Base-by-base conservation (phyloP, 208 protist genomes). In the Herpetomonas tarakana region DNA sequence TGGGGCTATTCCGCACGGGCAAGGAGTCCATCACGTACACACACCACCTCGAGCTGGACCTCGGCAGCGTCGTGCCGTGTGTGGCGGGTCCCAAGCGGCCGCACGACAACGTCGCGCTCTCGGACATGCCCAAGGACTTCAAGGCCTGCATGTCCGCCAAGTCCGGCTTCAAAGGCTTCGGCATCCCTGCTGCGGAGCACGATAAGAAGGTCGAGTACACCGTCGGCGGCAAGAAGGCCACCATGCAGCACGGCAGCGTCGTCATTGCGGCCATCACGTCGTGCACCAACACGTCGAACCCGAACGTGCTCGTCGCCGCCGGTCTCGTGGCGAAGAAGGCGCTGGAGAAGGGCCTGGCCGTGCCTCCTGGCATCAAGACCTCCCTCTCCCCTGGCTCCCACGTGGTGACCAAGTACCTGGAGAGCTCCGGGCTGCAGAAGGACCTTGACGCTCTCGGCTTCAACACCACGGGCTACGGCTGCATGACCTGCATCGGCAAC, bases 401-500 rank as follows among this genome's bases (percentile, higher is more conserved):
- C 75, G 95, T 98, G 9, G 97, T 98, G 62, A 97, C 92, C 27
- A 80, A 96, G 62, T 98, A 98, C 69, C 75, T 98, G 21, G 67
- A 86, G 61, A 72, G 76, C 52, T 80, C 82, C 24, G 97, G 96
- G 39, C 78, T 98, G 14, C 83, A 94, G 68, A 50, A 66, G 16
- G 81, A 66, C 65, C 77, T 98, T 12, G 89, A 98, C 54, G 22
- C 81, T 26, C 76, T 98, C 21, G 95, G 96, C 56, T 97, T 96
- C 73, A 63, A 90, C 62, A 86, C 88, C 53, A 94, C 89, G 27
- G 94, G 95, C 58, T 98, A 97, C 74, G 97, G 97, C 62, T 99
- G 97, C 81, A 98, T 97, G 86, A 98, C 96, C n/a, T 99, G 97
- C 77, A 98, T 98, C 62, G 96, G 97, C 58, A 98, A 98, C 83